Conservation (phyloP, 495 filamentous ascomycete genomes). For the Neurospora sp. region DNA sequence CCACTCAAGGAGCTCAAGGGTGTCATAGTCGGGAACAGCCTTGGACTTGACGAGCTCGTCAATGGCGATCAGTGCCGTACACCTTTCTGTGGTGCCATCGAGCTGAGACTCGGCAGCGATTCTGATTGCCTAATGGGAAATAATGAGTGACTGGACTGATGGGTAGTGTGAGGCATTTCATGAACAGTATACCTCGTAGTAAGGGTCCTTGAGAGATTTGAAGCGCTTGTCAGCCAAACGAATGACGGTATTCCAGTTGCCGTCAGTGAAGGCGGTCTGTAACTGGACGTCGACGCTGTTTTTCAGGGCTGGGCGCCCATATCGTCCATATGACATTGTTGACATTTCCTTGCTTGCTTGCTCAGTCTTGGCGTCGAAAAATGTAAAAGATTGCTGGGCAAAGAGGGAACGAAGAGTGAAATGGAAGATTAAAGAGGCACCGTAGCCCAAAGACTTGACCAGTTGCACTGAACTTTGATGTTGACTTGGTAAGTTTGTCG, state of each 20-base stretch:
- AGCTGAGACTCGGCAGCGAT: slow-evolving; percentile 34
- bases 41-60: slow-evolving; percentile 30
- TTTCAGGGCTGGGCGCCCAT: slow-evolving; percentile 25
- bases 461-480: not conserved
- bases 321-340: slow-evolving; percentile 17
- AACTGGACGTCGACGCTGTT: slow-evolving; percentile 28
- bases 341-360: not conserved
- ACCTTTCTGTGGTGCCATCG: slow-evolving; percentile 28
- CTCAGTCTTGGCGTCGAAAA: not conserved
- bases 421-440: not conserved
- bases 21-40: slow-evolving; percentile 27
- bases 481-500: not conserved
- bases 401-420: not conserved
- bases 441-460: not conserved
- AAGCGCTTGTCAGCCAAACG: slow-evolving; percentile 33
- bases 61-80: slow-evolving; percentile 22
- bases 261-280: slow-evolving; percentile 29
- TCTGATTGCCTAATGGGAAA: slow-evolving; percentile 28
- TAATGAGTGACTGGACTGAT: slow-evolving; percentile 1
- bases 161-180: not conserved
- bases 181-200: slow-evolving; percentile 28
- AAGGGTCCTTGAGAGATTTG: slow-evolving; percentile 32
- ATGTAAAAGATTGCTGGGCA: not conserved
- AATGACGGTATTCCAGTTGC: slow-evolving; percentile 32
- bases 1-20: slow-evolving; percentile 35